Evolutionary conservation across 164 flowering plant species (phyloP).

Genomic region (Berberis thunbergii): DNA sequence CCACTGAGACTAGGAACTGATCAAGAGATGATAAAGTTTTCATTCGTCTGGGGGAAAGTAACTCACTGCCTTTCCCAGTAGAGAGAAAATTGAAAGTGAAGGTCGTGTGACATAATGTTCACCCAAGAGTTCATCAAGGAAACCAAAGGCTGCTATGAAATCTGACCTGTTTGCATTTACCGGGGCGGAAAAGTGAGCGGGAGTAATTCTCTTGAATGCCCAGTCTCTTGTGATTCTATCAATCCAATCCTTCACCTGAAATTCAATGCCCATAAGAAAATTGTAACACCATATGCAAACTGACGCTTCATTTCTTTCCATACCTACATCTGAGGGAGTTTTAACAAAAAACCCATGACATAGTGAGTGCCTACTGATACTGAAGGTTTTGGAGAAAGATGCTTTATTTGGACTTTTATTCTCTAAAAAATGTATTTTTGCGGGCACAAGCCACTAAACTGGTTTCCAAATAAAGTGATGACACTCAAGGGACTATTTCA

Average conservation of each 20-base stretch:
- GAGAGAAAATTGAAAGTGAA: slow-evolving; percentile 58
- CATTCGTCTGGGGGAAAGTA: slow-evolving; percentile 99
- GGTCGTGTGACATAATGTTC: slow-evolving; percentile 63
- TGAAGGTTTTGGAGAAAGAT: no score
- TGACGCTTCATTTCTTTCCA: no score
- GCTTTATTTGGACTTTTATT: no score
- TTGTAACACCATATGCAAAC: no score
- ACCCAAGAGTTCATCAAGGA: slow-evolving; percentile 83
- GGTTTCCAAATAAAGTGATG: no score
- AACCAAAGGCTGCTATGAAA: slow-evolving; percentile 80
- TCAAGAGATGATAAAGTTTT: slow-evolving; percentile 93
- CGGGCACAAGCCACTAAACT: no score
- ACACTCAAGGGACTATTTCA: no score
- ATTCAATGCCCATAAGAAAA: no score
- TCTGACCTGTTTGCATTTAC: slow-evolving; percentile 74
- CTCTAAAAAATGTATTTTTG: no score
- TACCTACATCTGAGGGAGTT: no score
- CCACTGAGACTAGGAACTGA: slow-evolving; percentile 77
- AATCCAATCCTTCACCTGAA: slow-evolving; percentile 84
- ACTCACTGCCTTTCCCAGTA: slow-evolving; percentile 88
- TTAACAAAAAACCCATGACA: no score
- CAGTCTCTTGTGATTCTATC: slow-evolving; percentile 68
- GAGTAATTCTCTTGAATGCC: slow-evolving; percentile 86
- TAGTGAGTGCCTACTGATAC: no score
- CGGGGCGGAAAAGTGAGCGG: slow-evolving; percentile 93